A percentile compares a stretch with the other conserved stretches of the same genome.
phyloP scores from a whole-genome alignment of 352 stramenopile genomes.

The Discostella stelligera region DNA sequence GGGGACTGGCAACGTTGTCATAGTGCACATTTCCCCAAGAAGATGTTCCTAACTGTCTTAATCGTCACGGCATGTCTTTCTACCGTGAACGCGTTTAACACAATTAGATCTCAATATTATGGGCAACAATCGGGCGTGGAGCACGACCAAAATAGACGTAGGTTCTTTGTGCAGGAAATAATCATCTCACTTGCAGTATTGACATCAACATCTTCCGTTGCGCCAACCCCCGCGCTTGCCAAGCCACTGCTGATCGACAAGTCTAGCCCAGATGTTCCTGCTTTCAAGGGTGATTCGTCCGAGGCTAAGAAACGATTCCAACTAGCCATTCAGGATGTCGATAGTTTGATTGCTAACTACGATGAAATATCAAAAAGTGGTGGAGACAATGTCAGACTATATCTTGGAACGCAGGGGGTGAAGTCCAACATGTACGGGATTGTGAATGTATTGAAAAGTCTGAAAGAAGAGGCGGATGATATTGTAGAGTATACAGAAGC shows the following conservation, averaged over 20 bases:
- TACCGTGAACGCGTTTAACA: too few species aligned
- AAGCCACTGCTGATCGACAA: constrained; percentile 20
- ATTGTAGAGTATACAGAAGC: constrained; percentile 63
- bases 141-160: constrained; percentile 3
- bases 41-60: too few species aligned
- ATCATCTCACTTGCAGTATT: constrained; percentile 3
- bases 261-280: constrained; percentile 13
- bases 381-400: constrained; percentile 63
- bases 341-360: constrained; percentile 60
- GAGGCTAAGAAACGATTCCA: constrained; percentile 54
- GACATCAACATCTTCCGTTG: not conserved
- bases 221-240: not conserved
- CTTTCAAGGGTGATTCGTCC: constrained; percentile 16
- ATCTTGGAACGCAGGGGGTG: constrained; percentile 60
- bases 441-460: constrained; percentile 50
- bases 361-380: constrained; percentile 51
- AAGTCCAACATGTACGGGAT: constrained; percentile 68
- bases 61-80: too few species aligned
- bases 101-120: too few species aligned
- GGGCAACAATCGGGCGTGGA: not conserved
- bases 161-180: constrained; percentile 7
- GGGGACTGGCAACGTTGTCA: too few species aligned
- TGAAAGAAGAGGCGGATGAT: constrained; percentile 55
- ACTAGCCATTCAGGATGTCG: constrained; percentile 43
- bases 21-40: too few species aligned